Base-by-base conservation (phyloP, 139 green algal species). In the Auxenochlorella pyrenoidosa region DNA sequence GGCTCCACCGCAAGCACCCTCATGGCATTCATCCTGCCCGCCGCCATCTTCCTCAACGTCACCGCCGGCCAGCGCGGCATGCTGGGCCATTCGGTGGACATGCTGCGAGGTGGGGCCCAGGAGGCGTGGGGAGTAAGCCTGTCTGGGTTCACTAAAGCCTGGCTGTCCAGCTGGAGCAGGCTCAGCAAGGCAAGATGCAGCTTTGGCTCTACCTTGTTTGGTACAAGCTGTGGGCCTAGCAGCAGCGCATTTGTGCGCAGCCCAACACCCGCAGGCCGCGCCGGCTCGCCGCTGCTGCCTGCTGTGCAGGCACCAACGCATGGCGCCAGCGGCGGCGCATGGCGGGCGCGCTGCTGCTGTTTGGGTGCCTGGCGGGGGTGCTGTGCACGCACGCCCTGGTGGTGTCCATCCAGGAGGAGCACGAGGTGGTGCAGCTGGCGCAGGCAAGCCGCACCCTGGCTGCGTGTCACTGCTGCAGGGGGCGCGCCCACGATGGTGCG, bases 1-100 rank as follows among this genome's bases (percentile, higher is more conserved):
- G 95, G 95, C 8, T 93, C 92, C 58, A 98, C 95, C 0, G 94
- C 95, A 34, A 94, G 92, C 34, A 92, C 96, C 28, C 76, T 97
- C 32, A 88, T 97, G 26, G 87, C 94, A 18, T 97, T 96, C 90
- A 94, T 97, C 82, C 71, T 93, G 66, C 95, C 95, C 3, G 91
- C 93, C 1, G 58, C 94, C 68, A 94, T 93, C 44, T 97, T 96
- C 83, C 91, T 97, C 28, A 72, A 73, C 13, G 87, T 68, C 41
- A 79, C 66, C 32, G 19, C 22, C 10, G 66, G 82, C 32, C 82
- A 86, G 82, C 65, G 82, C 8, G 82, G 82, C 66, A 51, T 79
- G 70, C 41, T 78, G 40, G 82, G 82, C 38, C 19, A 44, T 32
- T 51, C 43, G 32, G 66, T 86, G 10, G 82, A 86, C 82, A 86